A percentile compares a stretch with the other conserved stretches of the same genome.
These are phyloP conservation scores for Acacia crassicarpa DNA, from an alignment of 306 rosid species.

Conservation along the genomic window DNA sequence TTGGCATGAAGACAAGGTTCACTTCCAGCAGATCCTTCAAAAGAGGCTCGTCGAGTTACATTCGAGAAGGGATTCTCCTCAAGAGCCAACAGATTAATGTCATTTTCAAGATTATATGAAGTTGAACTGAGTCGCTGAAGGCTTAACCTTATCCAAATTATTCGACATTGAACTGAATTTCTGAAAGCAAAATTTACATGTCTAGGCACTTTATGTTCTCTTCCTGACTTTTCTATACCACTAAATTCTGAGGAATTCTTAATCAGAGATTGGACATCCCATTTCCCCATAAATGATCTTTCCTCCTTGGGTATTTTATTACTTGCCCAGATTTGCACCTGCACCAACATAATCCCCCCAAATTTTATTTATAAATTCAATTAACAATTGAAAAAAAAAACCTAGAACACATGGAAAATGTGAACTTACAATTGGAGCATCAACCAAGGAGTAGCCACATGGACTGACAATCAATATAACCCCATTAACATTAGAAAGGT, in stretches of 20 bases:
- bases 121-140: slow-evolving; percentile 83
- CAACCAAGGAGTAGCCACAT: slow-evolving; percentile 90
- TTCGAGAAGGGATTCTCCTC: slow-evolving; percentile 89
- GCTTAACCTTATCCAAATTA: slow-evolving; percentile 84
- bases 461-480: slow-evolving; percentile 82
- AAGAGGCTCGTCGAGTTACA: slow-evolving; percentile 72
- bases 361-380: slow-evolving; percentile 30
- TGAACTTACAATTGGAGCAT: slow-evolving; percentile 79
- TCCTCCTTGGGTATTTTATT: slow-evolving; percentile 88
- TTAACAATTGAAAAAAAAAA: not conserved
- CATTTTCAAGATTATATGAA: slow-evolving; percentile 67
- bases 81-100: slow-evolving; percentile 73
- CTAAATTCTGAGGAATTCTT: slow-evolving; percentile 64
- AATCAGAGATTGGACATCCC: slow-evolving; percentile 88
- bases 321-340: slow-evolving; percentile 99
- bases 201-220: slow-evolving; percentile 63
- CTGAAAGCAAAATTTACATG: slow-evolving; percentile 80
- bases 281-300: slow-evolving; percentile 90
- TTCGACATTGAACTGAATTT: slow-evolving; percentile 85
- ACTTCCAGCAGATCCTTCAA: slow-evolving; percentile 73
- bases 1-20: slow-evolving; percentile 92
- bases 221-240: slow-evolving; percentile 63
- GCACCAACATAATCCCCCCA: slow-evolving; percentile 34
- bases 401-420: slow-evolving; percentile 27
- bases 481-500: slow-evolving; percentile 90